Percentiles rank a stretch among this genome's conserved stretches.
These are phyloP conservation scores for Aspergillus diversus DNA, from an alignment of 495 filamentous ascomycete genomes.

Conservation along the genomic window DNA sequence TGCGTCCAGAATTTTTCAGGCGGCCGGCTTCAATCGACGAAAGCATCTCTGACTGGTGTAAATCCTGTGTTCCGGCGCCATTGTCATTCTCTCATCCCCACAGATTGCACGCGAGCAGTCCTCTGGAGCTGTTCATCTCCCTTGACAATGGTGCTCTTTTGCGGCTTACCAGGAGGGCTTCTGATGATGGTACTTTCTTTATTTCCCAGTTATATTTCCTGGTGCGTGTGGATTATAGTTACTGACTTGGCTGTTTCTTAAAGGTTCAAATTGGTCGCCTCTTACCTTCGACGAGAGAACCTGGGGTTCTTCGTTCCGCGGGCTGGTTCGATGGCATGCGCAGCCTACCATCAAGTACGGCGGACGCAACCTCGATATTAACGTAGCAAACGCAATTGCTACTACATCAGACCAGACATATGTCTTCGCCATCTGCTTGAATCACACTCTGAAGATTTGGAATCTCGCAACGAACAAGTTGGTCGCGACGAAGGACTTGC, in stretches of 20 bases:
- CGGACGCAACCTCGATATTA: slow-evolving; percentile 67
- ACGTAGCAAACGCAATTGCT: slow-evolving; percentile 63
- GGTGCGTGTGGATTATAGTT: background rate
- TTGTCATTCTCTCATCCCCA: slow-evolving; percentile 81
- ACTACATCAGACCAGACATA: slow-evolving; percentile 67
- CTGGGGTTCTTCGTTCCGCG: slow-evolving; percentile 74
- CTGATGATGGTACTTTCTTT: slow-evolving; percentile 60
- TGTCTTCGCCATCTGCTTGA: slow-evolving; percentile 82
- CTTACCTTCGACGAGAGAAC: slow-evolving; percentile 76
- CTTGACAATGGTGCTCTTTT: slow-evolving; percentile 83
- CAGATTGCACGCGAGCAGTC: slow-evolving; percentile 72
- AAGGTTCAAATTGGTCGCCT: slow-evolving; percentile 72
- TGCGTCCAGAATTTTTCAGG: slow-evolving; percentile 81
- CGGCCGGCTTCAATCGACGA: slow-evolving; percentile 67
- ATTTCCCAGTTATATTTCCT: background rate
- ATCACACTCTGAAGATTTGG: slow-evolving; percentile 88
- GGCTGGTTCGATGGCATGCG: slow-evolving; percentile 71
- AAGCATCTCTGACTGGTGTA: slow-evolving; percentile 75
- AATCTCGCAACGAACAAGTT: slow-evolving; percentile 74
- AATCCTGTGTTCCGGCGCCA: slow-evolving; percentile 67
- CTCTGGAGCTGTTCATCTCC: slow-evolving; percentile 74
- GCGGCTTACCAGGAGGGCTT: slow-evolving; percentile 65
- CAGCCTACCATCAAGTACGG: slow-evolving; percentile 66
- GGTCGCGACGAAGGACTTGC: slow-evolving; percentile 71
- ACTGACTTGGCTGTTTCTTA: slow-evolving; percentile 20